Conservation (phyloP, 257 asterid species). For the Solanum gracilifrons region DNA sequence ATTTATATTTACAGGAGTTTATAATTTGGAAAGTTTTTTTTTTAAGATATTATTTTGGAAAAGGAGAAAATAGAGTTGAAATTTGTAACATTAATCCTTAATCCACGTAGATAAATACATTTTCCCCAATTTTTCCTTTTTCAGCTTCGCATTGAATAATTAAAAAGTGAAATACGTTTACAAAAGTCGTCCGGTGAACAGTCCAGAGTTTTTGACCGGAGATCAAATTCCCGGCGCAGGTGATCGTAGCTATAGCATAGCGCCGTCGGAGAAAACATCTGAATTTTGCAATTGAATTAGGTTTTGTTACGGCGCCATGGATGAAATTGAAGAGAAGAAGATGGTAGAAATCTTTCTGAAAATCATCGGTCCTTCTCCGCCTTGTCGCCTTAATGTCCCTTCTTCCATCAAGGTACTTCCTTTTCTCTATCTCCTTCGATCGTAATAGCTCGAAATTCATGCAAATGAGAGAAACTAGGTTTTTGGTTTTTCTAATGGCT, state of each 20-base stretch:
- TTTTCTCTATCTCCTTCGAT: not conserved
- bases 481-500: not conserved
- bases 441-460: not conserved
- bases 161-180: not conserved
- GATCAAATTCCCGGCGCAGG: not conserved
- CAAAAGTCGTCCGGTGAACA: not conserved
- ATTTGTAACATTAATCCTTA: not conserved
- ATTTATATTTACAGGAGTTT: no score
- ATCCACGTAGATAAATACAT: not conserved
- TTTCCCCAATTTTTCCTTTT: not conserved
- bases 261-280: not conserved
- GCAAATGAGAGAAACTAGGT: not conserved
- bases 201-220: not conserved
- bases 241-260: not conserved
- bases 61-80: not conserved
- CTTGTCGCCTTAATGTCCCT: conserved; percentile 57
- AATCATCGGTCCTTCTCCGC: conserved; percentile 71
- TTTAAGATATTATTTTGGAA: no score
- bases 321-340: conserved; percentile 1
- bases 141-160: not conserved
- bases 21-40: not conserved
- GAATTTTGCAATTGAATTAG: conserved; percentile 8
- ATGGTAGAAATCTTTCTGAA: conserved; percentile 52
- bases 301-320: not conserved
- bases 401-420: conserved; percentile 49